Conservation (phyloP, 768 basidiomycete genomes). For the Auricularia cornea region DNA sequence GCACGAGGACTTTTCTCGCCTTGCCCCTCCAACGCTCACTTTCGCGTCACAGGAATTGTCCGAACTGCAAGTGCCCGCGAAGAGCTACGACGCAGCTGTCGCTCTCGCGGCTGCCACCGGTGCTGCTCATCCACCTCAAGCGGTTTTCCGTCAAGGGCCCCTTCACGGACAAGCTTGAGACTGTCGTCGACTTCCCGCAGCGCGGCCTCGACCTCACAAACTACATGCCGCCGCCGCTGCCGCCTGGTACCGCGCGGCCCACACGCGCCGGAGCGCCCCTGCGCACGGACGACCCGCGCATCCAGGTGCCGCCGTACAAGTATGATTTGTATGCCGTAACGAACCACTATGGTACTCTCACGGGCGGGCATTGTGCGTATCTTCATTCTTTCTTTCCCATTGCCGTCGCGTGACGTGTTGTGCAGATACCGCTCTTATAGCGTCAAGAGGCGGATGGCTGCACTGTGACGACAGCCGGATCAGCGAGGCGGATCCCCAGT, state of each 20-base stretch:
- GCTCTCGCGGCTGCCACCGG: slow-evolving; percentile 85
- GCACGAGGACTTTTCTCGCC: slow-evolving; percentile 12
- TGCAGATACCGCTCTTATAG: slow-evolving; percentile 86
- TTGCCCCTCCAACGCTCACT: slow-evolving; percentile 2
- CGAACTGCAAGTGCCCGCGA: slow-evolving; percentile 83
- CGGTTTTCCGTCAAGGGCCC: slow-evolving; percentile 85
- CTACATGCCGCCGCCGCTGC: slow-evolving; percentile 77
- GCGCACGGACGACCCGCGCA: slow-evolving; percentile 57
- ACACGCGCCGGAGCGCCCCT: slow-evolving; percentile 13
- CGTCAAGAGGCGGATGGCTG: slow-evolving; percentile 81
- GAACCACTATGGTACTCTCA: slow-evolving; percentile 91
- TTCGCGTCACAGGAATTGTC: slow-evolving; percentile 76
- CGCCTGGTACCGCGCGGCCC: slow-evolving; percentile 38
- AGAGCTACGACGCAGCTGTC: slow-evolving; percentile 81
- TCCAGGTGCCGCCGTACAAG: slow-evolving; percentile 78
- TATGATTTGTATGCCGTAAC: slow-evolving; percentile 96
- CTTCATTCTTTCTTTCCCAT: neutral
- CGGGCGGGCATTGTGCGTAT: slow-evolving; percentile 88
- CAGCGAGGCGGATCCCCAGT: slow-evolving; percentile 58
- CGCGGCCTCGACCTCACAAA: slow-evolving; percentile 54
- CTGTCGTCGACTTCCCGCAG: slow-evolving; percentile 83
- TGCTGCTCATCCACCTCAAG: slow-evolving; percentile 87
- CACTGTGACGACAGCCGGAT: slow-evolving; percentile 93
- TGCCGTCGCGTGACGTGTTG: neutral
- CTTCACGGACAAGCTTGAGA: slow-evolving; percentile 96